Evolutionary conservation across 208 protist species (phyloP), one percentile per base, ranked within the genome.

Genomic region (Trypanosoma melophagium): DNA sequence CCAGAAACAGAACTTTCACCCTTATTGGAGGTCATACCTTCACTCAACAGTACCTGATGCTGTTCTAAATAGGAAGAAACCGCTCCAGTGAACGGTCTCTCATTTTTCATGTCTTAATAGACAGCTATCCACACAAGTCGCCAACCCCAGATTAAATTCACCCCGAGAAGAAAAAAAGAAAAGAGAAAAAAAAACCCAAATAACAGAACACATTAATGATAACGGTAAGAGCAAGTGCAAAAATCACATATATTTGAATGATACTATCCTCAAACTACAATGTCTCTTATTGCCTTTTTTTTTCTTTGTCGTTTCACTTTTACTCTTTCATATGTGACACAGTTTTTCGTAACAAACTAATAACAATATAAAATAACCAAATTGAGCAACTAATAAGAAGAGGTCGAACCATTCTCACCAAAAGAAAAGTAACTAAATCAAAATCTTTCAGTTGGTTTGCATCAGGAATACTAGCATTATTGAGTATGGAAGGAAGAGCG

Each of bases 381-480:
- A 71, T 21, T 19, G 59, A n/a, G 17, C 54, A 59, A 14, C 21
- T 57, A 52, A 65, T 24, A 47, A 71, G 38, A 65, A 71, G 17
- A 21, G 66, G 66, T 58, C 66, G 66, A 54, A 71, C 13, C 24
- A 71, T 13, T 51, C 59, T 38, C 40, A 71, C 31, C 21, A 71
- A 57, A 38, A 59, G 12, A 41, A 14, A 28, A 71, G 8, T 25
- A n/a, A 71, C 19, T 50, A 25, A 40, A 3, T 69, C 16, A 44
- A 35, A 13, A 28, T 55, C 22, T 14, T 42, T 54, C 22, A 31
- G 2, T 31, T 66, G 24, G 3, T 35, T 22, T 55, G n/a, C 31
- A 57, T 42, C 16, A 31, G 16, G 5, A 25, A 21, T 28, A 66
- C 3, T 25, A 24, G 3, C 8, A 42, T 1, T 24, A 4, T 14